phyloP scores from a whole-genome alignment of 805 yeast genomes.

The Wickerhamiella galacta region DNA sequence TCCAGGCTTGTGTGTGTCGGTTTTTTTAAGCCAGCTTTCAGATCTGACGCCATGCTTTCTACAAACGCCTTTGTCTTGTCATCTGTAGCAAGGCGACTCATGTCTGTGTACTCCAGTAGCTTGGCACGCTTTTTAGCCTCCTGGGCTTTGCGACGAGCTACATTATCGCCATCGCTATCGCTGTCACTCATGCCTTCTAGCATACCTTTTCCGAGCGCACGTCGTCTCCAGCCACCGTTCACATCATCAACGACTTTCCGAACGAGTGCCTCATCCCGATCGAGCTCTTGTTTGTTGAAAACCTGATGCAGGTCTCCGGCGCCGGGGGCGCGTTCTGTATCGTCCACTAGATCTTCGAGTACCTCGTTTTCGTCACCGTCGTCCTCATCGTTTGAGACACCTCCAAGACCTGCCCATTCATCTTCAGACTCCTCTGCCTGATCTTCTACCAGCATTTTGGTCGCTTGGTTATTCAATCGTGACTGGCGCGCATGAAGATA shows the following conservation, averaged over 20 bases:
- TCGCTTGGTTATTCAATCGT: background rate
- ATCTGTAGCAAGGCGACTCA: constrained; percentile 10
- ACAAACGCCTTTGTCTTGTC: constrained; percentile 11
- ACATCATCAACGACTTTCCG: constrained; percentile 12
- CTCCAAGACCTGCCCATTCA: constrained; percentile 10
- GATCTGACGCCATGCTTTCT: constrained; percentile 11
- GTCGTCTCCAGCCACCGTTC: constrained; percentile 13
- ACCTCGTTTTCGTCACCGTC: constrained; percentile 7
- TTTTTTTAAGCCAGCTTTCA: constrained; percentile 3
- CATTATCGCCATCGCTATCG: constrained; percentile 5
- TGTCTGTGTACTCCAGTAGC: constrained; percentile 7
- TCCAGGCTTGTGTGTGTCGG: background rate
- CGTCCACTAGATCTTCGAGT: constrained; percentile 11
- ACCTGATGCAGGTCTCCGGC: constrained; percentile 6
- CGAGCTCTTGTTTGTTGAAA: constrained; percentile 10
- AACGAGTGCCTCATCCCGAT: constrained; percentile 11
- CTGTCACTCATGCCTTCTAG: constrained; percentile 3
- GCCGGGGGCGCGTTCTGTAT: constrained; percentile 2
- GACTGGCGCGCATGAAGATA: background rate
- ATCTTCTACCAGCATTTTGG: constrained; percentile 7
- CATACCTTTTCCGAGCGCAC: constrained; percentile 3
- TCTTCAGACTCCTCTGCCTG: constrained; percentile 17
- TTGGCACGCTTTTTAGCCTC: constrained; percentile 7
- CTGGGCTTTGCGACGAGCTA: constrained; percentile 5
- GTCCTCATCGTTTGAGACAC: constrained; percentile 5